A percentile compares a stretch with the other conserved stretches of the same genome.
Conservation (phyloP, 257 asterid genomes). For the Plectranthus barbatus region DNA sequence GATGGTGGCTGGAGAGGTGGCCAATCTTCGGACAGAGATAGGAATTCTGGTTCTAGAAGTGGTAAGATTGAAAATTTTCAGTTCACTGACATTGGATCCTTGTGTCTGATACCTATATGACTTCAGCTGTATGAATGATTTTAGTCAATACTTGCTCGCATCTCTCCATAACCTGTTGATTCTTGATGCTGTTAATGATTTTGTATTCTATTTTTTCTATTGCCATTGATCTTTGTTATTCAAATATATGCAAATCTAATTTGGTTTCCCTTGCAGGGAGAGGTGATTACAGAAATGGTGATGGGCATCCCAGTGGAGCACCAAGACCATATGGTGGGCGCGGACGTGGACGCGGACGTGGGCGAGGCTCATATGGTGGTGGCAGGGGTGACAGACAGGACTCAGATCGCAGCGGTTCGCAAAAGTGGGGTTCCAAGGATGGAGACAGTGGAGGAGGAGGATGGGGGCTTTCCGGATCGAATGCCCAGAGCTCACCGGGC, state of each 20-base stretch:
- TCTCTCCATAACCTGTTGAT: background rate
- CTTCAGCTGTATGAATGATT: background rate
- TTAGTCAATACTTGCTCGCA: background rate
- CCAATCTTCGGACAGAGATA: conserved; percentile 48
- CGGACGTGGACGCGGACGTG: conserved; percentile 42
- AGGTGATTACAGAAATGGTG: conserved; percentile 59
- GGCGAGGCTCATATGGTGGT: conserved; percentile 2
- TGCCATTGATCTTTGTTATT: too few species aligned
- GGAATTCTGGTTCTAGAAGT: conserved; percentile 49
- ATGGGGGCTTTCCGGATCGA: too few species aligned
- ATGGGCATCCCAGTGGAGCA: conserved; percentile 48
- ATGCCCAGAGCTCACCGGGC: too few species aligned
- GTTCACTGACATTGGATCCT: background rate
- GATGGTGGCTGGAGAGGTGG: conserved; percentile 74
- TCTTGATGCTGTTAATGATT: background rate
- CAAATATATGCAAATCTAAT: too few species aligned
- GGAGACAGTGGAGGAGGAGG: too few species aligned
- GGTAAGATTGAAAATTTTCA: conserved; percentile 33
- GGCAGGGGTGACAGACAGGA: conserved; percentile 41
- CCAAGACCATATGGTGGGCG: conserved; percentile 54
- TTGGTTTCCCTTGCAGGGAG: conserved; percentile 46
- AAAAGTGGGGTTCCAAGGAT: conserved; percentile 60
- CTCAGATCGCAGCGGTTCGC: conserved; percentile 24
- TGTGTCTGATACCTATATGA: background rate
- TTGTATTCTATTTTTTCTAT: background rate